phyloP scores from a whole-genome alignment of 495 filamentous ascomycete genomes.

The Penicillium bovifimosum region DNA sequence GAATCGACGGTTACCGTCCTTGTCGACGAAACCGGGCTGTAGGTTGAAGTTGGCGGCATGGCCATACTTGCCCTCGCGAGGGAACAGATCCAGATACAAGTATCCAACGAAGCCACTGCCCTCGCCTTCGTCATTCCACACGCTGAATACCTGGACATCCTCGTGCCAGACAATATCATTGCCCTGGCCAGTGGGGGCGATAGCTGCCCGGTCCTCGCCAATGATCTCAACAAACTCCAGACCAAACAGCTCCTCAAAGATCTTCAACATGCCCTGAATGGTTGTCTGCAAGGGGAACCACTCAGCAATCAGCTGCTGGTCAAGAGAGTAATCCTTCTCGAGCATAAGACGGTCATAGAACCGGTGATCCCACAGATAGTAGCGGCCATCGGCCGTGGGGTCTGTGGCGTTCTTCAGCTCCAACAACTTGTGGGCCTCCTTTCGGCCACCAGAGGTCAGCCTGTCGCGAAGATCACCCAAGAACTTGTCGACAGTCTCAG shows the following conservation, averaged over 20 bases:
- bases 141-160: slow-evolving; percentile 63
- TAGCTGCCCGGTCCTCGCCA: slow-evolving; percentile 50
- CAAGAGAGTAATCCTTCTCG: slow-evolving; percentile 82
- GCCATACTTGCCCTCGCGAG: slow-evolving; percentile 61
- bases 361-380: slow-evolving; percentile 86
- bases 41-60: slow-evolving; percentile 77
- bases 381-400: slow-evolving; percentile 61
- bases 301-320: slow-evolving; percentile 84
- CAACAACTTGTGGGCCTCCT: slow-evolving; percentile 67
- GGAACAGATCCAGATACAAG: slow-evolving; percentile 64
- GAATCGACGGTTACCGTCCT: slow-evolving; percentile 55
- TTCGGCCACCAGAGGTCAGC: slow-evolving; percentile 68
- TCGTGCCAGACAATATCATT: slow-evolving; percentile 66
- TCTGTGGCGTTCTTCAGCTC: slow-evolving; percentile 74
- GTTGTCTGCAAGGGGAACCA: slow-evolving; percentile 88
- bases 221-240: slow-evolving; percentile 81
- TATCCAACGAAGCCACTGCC: slow-evolving; percentile 66
- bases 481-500: slow-evolving; percentile 80
- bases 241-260: slow-evolving; percentile 92
- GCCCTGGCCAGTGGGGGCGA: slow-evolving; percentile 55
- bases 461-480: slow-evolving; percentile 71
- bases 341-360: slow-evolving; percentile 91
- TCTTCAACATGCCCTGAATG: slow-evolving; percentile 83
- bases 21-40: slow-evolving; percentile 59
- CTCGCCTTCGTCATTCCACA: slow-evolving; percentile 63